phyloP scores from a whole-genome alignment of 2,329 filamentous ascomycete species.

The Colletotrichum melonis region DNA sequence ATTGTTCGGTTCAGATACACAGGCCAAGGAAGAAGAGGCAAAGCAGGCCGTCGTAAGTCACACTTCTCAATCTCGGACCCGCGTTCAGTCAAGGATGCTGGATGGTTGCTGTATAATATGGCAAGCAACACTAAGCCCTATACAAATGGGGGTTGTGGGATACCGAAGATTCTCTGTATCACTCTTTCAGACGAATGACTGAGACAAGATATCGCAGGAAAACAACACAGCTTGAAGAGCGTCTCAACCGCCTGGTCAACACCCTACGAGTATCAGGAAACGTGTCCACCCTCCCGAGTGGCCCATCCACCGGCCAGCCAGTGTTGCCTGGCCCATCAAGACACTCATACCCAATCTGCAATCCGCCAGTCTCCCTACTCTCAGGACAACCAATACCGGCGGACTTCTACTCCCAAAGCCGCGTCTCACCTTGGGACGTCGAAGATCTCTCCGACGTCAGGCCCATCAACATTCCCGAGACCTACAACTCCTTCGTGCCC shows the following conservation, averaged over 20 bases:
- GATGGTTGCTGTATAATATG: too few species aligned
- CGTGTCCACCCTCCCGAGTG: slow-evolving; percentile 35
- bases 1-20: slow-evolving; percentile 59
- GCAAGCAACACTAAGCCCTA: neutral
- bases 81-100: too few species aligned
- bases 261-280: slow-evolving; percentile 58
- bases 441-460: slow-evolving; percentile 37
- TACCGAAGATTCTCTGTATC: neutral
- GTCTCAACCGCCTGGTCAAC: slow-evolving; percentile 60
- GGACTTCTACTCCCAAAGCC: neutral
- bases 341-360: neutral
- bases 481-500: slow-evolving; percentile 59
- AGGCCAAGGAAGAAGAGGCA: slow-evolving; percentile 63
- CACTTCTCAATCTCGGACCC: neutral
- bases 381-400: neutral
- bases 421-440: slow-evolving; percentile 17
- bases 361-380: neutral
- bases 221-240: slow-evolving; percentile 62
- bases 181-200: neutral
- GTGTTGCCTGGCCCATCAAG: neutral
- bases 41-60: slow-evolving; percentile 60
- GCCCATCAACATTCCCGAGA: slow-evolving; percentile 49
- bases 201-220: slow-evolving; percentile 44
- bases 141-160: neutral
- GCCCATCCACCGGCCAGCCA: neutral